Percentiles rank a stretch among this genome's conserved stretches.
These are phyloP conservation scores for Limonomyces culmigenus DNA, from an alignment of 1,284 basidiomycete species.

Conservation along the genomic window DNA sequence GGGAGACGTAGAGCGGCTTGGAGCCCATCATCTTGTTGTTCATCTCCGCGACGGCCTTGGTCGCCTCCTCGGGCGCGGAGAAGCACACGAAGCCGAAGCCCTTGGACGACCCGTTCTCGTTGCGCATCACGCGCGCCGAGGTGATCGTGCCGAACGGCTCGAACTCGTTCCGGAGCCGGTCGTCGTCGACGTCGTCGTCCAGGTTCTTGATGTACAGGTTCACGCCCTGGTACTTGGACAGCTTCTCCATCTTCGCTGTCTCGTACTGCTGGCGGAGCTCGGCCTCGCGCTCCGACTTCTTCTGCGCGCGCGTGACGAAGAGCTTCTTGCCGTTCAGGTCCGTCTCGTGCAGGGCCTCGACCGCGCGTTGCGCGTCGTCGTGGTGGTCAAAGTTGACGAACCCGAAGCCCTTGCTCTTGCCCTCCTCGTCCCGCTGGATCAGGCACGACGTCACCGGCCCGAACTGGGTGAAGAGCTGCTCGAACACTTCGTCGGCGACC, in stretches of 20 bases:
- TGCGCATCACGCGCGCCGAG: slow-evolving; percentile 98
- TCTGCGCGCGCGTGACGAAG: slow-evolving; percentile 95
- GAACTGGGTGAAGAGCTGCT: slow-evolving; percentile 65
- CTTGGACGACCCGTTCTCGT: slow-evolving; percentile 81
- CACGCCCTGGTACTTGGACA: slow-evolving; percentile 97
- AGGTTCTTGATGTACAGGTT: slow-evolving; percentile 99
- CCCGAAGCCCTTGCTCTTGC: slow-evolving; percentile 92
- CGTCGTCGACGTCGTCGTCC: slow-evolving; percentile 88
- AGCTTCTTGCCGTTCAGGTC: slow-evolving; percentile 85
- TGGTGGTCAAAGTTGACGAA: slow-evolving; percentile 96
- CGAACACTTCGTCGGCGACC: slow-evolving; percentile 78
- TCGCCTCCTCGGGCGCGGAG: slow-evolving; percentile 96
- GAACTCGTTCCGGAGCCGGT: slow-evolving; percentile 89
- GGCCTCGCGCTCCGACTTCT: slow-evolving; percentile 97
- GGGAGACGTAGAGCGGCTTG: slow-evolving; percentile 97
- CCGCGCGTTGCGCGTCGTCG: slow-evolving; percentile 83
- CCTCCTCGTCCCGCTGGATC: slow-evolving; percentile 68
- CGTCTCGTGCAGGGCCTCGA: slow-evolving; percentile 80
- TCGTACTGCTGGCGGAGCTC: slow-evolving; percentile 92
- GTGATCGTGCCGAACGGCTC: slow-evolving; percentile 96
- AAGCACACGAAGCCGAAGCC: slow-evolving; percentile 99
- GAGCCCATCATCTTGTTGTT: slow-evolving; percentile 99
- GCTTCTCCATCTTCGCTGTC: slow-evolving; percentile 91
- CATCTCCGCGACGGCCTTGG: slow-evolving; percentile 99
- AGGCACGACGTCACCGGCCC: slow-evolving; percentile 86